Base-by-base conservation (phyloP, 164 flowering plant genomes). In the Magnolia sinica region DNA sequence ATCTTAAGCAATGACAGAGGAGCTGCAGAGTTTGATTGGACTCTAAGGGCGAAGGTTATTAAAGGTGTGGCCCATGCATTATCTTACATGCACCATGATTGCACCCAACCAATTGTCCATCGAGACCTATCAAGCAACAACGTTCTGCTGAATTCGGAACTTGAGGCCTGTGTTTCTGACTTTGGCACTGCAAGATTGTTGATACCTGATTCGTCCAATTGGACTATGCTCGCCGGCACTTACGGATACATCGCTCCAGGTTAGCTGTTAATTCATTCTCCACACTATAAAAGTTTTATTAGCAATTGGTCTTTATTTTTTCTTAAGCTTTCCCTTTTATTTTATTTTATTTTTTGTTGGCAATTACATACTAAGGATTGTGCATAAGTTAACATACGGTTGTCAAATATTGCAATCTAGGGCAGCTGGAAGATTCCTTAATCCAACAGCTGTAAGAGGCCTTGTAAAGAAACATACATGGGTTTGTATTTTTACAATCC, bases 181-280 rank as follows among this genome's bases (percentile, higher is more conserved):
- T 80, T 80, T 9, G 76, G 79, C 22, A 79, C 37, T 7, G 76
- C 82, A 2, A 76, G 70, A 20, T 23, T 76, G 9, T 18, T 79
- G 20, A 73, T 67, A 8, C 76, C 73, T 0, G 79, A 76, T 72
- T 55, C 63, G 1, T 79, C 79, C 16, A 58, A 67, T 23, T 76
- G 73, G 76, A 72, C 79, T 9, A 8, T 18, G 5, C 31, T 68
- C 49, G 76, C 55, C 7, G 82, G 82, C 61, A 68, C 82, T 8
- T 68, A 29, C 0, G 79, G 82, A 1, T 79, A 79, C 68, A 73
- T 79, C 0, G 82, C 79, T 8, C 82, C 82, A 16, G 82, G 82
- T 68, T 81, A 74, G 71, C 3, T 65, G 4, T 10, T 10, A 19
- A 19, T 59, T n/a, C 64, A 59, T 59, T 59, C 64, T 59, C 45